Evolutionary conservation across 2,329 filamentous ascomycete genomes (phyloP).

Genomic region (Penicillium frequentans): DNA sequence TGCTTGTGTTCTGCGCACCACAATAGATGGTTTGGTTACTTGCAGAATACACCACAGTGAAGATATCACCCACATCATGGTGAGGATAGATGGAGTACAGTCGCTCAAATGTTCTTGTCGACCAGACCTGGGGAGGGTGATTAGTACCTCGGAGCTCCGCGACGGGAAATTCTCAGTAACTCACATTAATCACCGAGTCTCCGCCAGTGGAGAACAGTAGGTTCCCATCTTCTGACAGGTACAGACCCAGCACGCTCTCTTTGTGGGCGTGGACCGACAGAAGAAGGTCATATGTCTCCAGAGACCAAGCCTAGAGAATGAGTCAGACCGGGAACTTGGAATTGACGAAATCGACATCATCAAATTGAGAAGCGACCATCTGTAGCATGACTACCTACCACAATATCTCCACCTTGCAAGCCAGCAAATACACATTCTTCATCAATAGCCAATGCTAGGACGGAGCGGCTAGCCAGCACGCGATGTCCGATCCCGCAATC

Average conservation of each 20-base stretch:
- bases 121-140: constrained; percentile 64
- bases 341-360: neutral
- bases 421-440: constrained; percentile 84
- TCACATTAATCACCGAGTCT: constrained; percentile 84
- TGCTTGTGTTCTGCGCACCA: constrained; percentile 89
- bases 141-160: neutral
- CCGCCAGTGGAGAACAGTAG: constrained; percentile 90
- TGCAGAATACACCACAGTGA: constrained; percentile 86
- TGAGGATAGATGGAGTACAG: constrained; percentile 89
- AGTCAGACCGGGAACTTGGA: constrained; percentile 9
- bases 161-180: constrained; percentile 6
- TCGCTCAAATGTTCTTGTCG: constrained; percentile 70
- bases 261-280: constrained; percentile 83
- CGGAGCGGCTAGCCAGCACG: constrained; percentile 43
- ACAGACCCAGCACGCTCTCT: constrained; percentile 84
- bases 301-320: constrained; percentile 68
- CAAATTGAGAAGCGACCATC: neutral
- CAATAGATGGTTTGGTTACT: constrained; percentile 81
- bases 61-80: constrained; percentile 93
- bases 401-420: constrained; percentile 88
- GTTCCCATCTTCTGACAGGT: constrained; percentile 70
- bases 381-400: constrained; percentile 51
- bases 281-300: constrained; percentile 81
- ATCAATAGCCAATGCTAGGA: constrained; percentile 77
- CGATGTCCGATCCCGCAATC: constrained; percentile 45